Evolutionary conservation across 2,329 filamentous ascomycete species (phyloP), one percentile per base, ranked within the genome.

Genomic region (Aspergillus unguis): DNA sequence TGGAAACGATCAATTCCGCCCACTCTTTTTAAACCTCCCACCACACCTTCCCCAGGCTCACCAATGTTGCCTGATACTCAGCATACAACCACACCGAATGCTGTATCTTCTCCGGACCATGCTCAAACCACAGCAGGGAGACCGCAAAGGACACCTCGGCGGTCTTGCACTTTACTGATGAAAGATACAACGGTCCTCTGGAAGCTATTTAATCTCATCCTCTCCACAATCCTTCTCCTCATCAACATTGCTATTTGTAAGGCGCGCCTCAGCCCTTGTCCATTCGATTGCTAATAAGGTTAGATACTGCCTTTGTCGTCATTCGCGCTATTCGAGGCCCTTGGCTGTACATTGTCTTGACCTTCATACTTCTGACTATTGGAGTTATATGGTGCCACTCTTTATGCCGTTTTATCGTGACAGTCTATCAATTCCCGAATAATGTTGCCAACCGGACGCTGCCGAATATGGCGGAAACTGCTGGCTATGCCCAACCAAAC

Each of bases 311-410:
- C 4, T 80, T 95, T 41, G 82, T 85, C 23, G 76, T 91, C 41
- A 85, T 86, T 3, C 78, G 83, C 55, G 81, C 81, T 37, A 77
- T 84, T 55, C 75, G 81, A 46, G 82, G 81, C 38, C 83, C 83
- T 67, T 87, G 90, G 69, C 86, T 95, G 64, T 88, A 90, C 62
- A 83, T 95, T 54, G 77, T 95, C 48, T 80, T 95, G 54, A 85
- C 95, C 52, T 79, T 96, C 48, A 78, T 92, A 58, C 85, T 95
- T 52, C 73, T 95, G 47, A 76, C 86, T 48, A 80, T 86, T 32
- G 85, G 86, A 2, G 83, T 92, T 59, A 84, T 95, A 72, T 94
- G 95, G 77, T 87, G 84, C 64, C 89, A 95, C 71, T 83, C 85
- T 38, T 74, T 94, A 11, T 81, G 94, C 52, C 84, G 88, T 17